Evolutionary conservation across 371 early-diverging fungal genomes (phyloP).

Genomic region (Parasitella parasitica): DNA sequence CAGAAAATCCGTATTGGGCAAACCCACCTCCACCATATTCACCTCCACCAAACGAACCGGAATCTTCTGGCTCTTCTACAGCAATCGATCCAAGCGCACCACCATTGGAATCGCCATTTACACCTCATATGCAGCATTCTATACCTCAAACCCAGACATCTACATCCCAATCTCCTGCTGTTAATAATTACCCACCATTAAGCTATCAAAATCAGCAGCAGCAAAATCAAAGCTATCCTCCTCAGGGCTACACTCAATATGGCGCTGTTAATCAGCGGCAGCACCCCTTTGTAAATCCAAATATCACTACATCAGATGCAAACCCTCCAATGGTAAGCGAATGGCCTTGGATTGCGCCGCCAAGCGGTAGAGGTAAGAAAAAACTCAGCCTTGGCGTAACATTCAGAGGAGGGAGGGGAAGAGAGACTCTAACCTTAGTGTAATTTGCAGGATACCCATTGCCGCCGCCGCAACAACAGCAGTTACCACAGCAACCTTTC

Average conservation of each 20-base stretch:
- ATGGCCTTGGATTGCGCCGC: slow-evolving; percentile 2
- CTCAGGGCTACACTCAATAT: neutral
- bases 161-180: neutral
- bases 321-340: neutral
- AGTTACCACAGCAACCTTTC: neutral
- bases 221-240: neutral
- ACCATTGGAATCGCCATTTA: neutral
- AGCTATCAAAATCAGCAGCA: neutral
- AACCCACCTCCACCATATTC: slow-evolving; percentile 2
- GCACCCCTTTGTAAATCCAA: neutral
- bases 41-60: neutral
- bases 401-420: too few relatives aligned
- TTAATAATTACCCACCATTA: neutral
- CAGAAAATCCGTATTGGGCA: neutral
- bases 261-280: neutral
- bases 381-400: neutral
- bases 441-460: neutral
- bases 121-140: neutral
- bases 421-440: too few relatives aligned
- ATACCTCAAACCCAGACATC: neutral
- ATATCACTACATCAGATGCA: neutral
- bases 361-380: neutral
- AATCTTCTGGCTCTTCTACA: neutral
- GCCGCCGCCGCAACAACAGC: neutral
- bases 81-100: neutral